Evolutionary conservation across 1,139 yeast genomes (phyloP), one percentile per base, ranked within the genome.

Genomic region (Kodamaea sp.): DNA sequence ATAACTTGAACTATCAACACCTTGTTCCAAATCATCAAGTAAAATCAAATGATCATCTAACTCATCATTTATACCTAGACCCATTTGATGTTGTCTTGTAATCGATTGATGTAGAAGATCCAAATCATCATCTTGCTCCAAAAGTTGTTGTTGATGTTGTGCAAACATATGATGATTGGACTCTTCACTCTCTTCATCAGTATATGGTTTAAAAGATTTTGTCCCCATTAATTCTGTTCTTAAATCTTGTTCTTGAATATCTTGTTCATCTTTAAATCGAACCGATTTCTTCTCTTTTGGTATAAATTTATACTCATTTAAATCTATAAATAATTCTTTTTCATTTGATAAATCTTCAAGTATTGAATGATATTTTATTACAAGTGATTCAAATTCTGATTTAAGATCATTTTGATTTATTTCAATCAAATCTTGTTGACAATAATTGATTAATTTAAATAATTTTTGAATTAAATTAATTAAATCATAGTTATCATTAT

Each of bases 1-100:
- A 34, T 61, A 53, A 27, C 72, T 73, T 6, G 85, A 73, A 26
- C 65, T 52, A 45, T 81, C 89, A 9, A 84, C 76, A 12, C 84
- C 81, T 27, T 63, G 63, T 50, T 87, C 95, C 35, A 87, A 68
- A 51, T 86, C 95, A 48, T 79, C 79, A 42, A 87, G 64, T 30
- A 86, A 52, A 24, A 82, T 82, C 50, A 84, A 60, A 46, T 87
- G 96, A 29, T 78, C 78, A 42, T 76, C 81, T 24, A 87, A 58
- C 54, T 87, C 96, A 15, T 67, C 72, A 50, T 82, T 78, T 25
- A 87, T 85, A 34, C 70, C 72, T 10, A 73, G 52, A 7, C 94
- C 84, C 65, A 87, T 75, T 27, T 70, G 69, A 46, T 79, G 80
- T 57, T 85, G 95, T 25, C 81, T 67, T 25, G 72, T 65, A 1